These are phyloP conservation scores for Lathyrus sativus DNA, from an alignment of 306 rosid genomes.

Conservation along the genomic window DNA sequence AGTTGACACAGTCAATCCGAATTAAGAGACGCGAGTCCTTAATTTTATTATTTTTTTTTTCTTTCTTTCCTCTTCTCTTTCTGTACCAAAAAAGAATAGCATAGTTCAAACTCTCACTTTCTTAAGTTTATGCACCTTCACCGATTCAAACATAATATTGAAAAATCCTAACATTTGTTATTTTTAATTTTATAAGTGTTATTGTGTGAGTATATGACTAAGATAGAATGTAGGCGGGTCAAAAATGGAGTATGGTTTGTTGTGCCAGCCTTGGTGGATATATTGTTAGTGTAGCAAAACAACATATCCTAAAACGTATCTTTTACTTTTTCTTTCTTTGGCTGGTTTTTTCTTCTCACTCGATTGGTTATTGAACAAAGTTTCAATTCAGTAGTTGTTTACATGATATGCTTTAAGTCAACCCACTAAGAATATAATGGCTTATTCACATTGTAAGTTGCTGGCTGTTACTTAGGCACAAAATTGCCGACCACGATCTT, in stretches of 20 bases:
- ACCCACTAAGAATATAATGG: conserved; percentile 5
- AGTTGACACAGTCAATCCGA: too few species aligned
- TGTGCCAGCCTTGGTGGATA: background rate
- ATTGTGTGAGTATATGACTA: background rate
- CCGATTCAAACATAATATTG: too few species aligned
- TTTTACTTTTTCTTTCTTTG: conserved; percentile 44
- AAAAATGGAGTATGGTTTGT: conserved; percentile 11
- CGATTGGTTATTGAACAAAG: conserved; percentile 49
- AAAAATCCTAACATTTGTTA: too few species aligned
- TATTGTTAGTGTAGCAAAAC: conserved; percentile 1
- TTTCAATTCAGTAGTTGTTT: background rate
- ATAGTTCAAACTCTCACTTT: too few species aligned
- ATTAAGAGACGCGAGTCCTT: too few species aligned
- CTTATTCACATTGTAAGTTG: conserved; percentile 26
- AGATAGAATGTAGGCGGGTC: background rate
- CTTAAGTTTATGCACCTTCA: too few species aligned
- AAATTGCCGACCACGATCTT: conserved; percentile 15
- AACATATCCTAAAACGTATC: conserved; percentile 47
- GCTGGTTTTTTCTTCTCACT: conserved; percentile 31
- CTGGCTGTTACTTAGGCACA: conserved; percentile 4
- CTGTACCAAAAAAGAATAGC: too few species aligned
- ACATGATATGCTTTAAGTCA: conserved; percentile 27
- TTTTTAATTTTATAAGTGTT: too few species aligned
- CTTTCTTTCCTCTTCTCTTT: too few species aligned
- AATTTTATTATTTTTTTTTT: too few species aligned